Conservation (phyloP, 2,329 filamentous ascomycete genomes). For the Neopestalotiopsis sp. region DNA sequence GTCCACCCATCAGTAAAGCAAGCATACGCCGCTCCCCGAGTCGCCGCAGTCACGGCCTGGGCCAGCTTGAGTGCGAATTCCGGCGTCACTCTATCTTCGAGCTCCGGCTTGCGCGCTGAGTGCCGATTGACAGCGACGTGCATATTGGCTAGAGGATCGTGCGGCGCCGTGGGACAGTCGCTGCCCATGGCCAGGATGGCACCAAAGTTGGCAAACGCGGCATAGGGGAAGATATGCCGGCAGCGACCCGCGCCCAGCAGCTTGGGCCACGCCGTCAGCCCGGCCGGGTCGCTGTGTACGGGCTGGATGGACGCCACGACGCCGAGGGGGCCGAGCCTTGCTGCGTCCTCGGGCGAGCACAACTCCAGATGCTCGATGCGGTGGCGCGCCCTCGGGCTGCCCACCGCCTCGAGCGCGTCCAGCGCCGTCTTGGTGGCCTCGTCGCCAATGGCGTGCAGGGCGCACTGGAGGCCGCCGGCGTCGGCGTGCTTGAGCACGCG, state of each 20-base stretch:
- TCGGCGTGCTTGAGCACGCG: constrained; percentile 56
- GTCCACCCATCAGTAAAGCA: constrained; percentile 61
- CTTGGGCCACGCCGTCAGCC: constrained; percentile 62
- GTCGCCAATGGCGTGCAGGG: constrained; percentile 68
- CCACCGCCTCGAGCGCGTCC: constrained; percentile 50
- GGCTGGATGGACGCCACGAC: constrained; percentile 63
- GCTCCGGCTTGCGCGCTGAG: constrained; percentile 34
- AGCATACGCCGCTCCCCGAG: constrained; percentile 60
- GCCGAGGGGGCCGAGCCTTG: constrained; percentile 56
- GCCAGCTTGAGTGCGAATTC: constrained; percentile 58
- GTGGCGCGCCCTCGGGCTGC: constrained; percentile 52
- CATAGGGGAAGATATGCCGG: constrained; percentile 63
- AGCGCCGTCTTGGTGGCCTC: constrained; percentile 60
- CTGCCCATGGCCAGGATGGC: constrained; percentile 61
- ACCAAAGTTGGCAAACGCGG: constrained; percentile 59
- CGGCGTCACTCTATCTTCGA: constrained; percentile 50
- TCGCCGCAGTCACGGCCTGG: constrained; percentile 59
- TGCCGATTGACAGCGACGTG: constrained; percentile 64
- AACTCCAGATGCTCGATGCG: constrained; percentile 69
- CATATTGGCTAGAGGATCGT: constrained; percentile 58
- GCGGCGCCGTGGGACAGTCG: constrained; percentile 64
- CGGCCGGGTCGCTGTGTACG: constrained; percentile 61
- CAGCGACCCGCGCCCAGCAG: constrained; percentile 58
- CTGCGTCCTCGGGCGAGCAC: constrained; percentile 54
- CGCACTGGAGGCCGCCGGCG: constrained; percentile 58